Evolutionary conservation across 805 yeast genomes (phyloP), one percentile per base, ranked within the genome.

Genomic region (Lachancea mirantina): DNA sequence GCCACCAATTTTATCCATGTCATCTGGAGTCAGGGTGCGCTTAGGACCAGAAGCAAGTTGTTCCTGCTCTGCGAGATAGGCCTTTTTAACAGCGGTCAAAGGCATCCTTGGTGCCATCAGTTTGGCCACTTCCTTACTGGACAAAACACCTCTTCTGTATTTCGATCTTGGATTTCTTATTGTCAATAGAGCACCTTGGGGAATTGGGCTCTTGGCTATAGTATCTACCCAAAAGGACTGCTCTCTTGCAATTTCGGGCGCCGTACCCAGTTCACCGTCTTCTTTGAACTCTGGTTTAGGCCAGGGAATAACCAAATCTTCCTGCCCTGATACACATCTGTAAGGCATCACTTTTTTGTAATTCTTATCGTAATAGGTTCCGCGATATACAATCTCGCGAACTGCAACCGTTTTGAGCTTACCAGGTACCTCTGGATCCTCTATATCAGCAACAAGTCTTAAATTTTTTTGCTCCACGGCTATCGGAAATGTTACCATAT

Each of bases 251-350:
- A 63, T 58, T 7, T 65, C 72, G 18, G 71, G 68, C 5, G 59
- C 53, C 1, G 94, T 83, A 3, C 78, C 72, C 42, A 73, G 64
- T 19, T 52, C 61, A 31, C 76, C 78, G 43, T 78, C 85, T 41
- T 72, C 72, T 0, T 57, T 43, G 6, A 52, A 44, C 14, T 55
- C 55, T 2, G 92, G 88, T 46, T 73, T 70, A 23, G 96, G 96
- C 94, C 95, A 89, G 34, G 96, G 96, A 31, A 88, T 77, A 15
- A 76, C 72, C 33, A 84, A 63, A 32, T 75, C 70, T 25, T 71
- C 74, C 46, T 80, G 78, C 45, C 82, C 77, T 42, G 71, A 72
- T 16, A 88, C 84, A 45, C 75, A 73, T 58, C 97, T 74, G 38
- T 73, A 74, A 19, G 94, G 94, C 64, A 84, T 61, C 68, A 79